These are phyloP conservation scores for Pseudogymnoascus sp. DNA, from an alignment of 2,329 filamentous ascomycete species.

Conservation along the genomic window DNA sequence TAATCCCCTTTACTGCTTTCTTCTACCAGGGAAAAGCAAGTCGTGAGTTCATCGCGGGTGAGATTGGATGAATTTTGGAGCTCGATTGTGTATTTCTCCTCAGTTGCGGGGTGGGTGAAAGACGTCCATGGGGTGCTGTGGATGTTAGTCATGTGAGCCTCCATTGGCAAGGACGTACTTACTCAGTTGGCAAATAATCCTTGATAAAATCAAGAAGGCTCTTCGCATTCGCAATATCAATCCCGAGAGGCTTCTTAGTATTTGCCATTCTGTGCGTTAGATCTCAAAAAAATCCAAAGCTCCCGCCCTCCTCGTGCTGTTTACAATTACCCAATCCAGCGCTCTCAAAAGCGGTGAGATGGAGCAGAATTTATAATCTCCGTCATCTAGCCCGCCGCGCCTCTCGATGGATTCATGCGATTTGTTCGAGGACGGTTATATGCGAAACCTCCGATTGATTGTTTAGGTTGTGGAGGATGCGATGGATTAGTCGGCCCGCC, in stretches of 20 bases:
- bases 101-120: conserved; percentile 47
- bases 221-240: conserved; percentile 44
- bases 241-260: conserved; percentile 15
- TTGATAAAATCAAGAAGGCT: conserved; percentile 41
- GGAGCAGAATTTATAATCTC: background rate
- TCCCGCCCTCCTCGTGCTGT: background rate
- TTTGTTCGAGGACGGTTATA: background rate
- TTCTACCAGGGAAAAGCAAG: conserved; percentile 50
- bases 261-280: background rate
- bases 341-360: background rate
- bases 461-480: background rate
- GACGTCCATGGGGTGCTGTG: conserved; percentile 17
- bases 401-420: background rate
- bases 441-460: background rate
- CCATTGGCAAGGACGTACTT: conserved; percentile 18
- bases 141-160: background rate
- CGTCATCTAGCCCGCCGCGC: background rate
- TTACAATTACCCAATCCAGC: background rate
- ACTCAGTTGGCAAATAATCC: conserved; percentile 44
- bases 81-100: conserved; percentile 35
- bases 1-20: conserved; percentile 60
- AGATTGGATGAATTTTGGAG: conserved; percentile 38
- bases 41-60: conserved; percentile 37
- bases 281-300: background rate
- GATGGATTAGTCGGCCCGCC: background rate